These are phyloP conservation scores for Alternaria sp. DNA, from an alignment of 2,329 filamentous ascomycete species.

Conservation along the genomic window DNA sequence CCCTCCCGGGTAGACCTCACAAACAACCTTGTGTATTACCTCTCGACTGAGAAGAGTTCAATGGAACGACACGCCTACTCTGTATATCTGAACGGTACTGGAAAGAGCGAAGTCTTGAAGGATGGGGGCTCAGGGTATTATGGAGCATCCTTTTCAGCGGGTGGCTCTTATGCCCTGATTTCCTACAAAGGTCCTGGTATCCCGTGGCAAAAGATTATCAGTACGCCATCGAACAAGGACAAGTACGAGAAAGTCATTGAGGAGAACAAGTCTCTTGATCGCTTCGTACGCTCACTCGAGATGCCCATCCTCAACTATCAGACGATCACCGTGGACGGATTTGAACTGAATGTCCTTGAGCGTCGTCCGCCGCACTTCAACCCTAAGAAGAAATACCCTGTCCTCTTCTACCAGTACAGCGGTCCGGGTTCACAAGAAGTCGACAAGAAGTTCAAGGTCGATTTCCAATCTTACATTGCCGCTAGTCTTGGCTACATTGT, in stretches of 20 bases:
- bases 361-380: conserved; percentile 90
- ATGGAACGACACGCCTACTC: conserved; percentile 93
- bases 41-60: conserved; percentile 84
- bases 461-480: conserved; percentile 91
- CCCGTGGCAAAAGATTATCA: conserved; percentile 90
- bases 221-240: conserved; percentile 73
- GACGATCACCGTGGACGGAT: conserved; percentile 83
- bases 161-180: conserved; percentile 83
- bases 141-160: conserved; percentile 80
- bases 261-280: conserved; percentile 74
- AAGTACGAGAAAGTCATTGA: conserved; percentile 77
- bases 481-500: conserved; percentile 89
- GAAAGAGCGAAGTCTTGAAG: conserved; percentile 77
- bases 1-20: conserved; percentile 85
- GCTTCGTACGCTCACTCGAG: conserved; percentile 76
- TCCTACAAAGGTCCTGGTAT: conserved; percentile 84
- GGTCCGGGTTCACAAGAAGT: conserved; percentile 94
- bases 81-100: conserved; percentile 82
- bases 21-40: conserved; percentile 89
- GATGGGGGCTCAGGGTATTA: conserved; percentile 79
- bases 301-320: conserved; percentile 84
- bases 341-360: conserved; percentile 77
- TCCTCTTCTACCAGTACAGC: conserved; percentile 94
- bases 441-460: conserved; percentile 78
- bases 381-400: conserved; percentile 83